Conservation (phyloP, 179 eudicot genomes). For the Patellifolia procumbens region DNA sequence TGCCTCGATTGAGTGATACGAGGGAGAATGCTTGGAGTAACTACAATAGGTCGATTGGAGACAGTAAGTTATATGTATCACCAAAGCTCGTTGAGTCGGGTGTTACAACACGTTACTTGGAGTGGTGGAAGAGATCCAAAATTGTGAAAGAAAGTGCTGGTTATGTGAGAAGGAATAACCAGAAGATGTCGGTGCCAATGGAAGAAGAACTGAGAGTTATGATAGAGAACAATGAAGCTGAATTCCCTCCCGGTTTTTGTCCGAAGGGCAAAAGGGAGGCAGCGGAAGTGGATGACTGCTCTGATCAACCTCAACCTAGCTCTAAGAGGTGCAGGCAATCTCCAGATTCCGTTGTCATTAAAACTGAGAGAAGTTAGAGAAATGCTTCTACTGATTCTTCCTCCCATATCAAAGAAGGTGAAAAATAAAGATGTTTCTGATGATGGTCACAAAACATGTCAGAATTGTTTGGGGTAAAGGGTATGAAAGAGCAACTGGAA, state of each 20-base stretch:
- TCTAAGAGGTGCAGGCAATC: conserved; percentile 10
- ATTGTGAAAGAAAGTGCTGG: conserved; percentile 1
- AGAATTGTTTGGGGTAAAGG: neutral
- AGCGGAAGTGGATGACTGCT: neutral
- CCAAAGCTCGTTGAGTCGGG: conserved; percentile 30
- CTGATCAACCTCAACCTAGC: neutral
- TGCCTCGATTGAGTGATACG: neutral
- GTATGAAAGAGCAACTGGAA: neutral
- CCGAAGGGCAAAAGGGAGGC: conserved; percentile 17
- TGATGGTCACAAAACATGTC: conserved; percentile 24
- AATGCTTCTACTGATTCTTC: neutral
- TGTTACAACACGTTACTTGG: conserved; percentile 35
- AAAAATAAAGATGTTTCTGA: conserved; percentile 21
- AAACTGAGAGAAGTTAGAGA: no score
- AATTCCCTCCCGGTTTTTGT: conserved; percentile 41
- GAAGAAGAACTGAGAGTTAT: conserved; percentile 9
- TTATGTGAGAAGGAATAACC: neutral
- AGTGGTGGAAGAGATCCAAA: conserved; percentile 43
- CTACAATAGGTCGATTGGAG: conserved; percentile 29
- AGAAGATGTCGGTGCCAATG: neutral
- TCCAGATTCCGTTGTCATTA: no score
- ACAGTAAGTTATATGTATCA: conserved; percentile 35
- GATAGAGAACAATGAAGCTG: conserved; percentile 24
- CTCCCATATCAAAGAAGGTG: neutral
- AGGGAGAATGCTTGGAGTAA: conserved; percentile 25